Base-by-base conservation (phyloP, 148 eudicot species). In the Diospyros lotus region DNA sequence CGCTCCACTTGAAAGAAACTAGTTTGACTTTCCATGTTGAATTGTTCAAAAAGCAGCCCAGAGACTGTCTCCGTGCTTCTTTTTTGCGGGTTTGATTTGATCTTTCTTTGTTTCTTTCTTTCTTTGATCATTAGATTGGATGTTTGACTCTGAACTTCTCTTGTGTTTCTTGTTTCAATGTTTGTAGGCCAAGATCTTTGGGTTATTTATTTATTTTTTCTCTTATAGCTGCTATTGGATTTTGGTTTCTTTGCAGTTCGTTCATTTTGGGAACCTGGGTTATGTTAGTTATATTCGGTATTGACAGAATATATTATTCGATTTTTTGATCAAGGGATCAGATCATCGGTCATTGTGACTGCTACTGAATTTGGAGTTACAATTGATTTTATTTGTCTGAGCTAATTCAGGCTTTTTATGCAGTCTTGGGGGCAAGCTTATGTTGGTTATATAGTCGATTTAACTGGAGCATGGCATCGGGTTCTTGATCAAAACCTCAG, bases 381-480 rank as follows among this genome's bases (percentile, higher is more conserved):
- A 7, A 1, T 15, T 13, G 5, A 58, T 9, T 61, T 60, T 44
- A 58, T 15, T 59, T 73, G 15, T 43, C 6, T n/a, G 0, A 14
- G 58, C 46, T 50, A 68, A 58, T 68, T 51, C 46, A 6, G 68
- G 53, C 28, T 8, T 66, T 42, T 18, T 0, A 9, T 75, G 42
- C 9, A 3, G 17, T 44, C 50, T 18, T n/a, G 69, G 53, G 0
- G 74, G 46, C 11, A 5, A 53, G 39, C 28, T 69, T 70, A 51
- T 66, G 66, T 44, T 15, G 28, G 53, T 62, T 70, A 50, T 28
- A 28, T 69, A 65, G 74, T 59, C 39, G 51, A 55, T 76, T 77
- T 77, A 74, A 77, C 79, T 70, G 39, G 51, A 58, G 1, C 52
- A n/a, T 18, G 51, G 28, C 14, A 41, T 70, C 62, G 67, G 68